A percentile compares a stretch with the other conserved stretches of the same genome.
Evolutionary conservation across 1,284 basidiomycete genomes (phyloP).

Genomic region (Tilletia horrida): DNA sequence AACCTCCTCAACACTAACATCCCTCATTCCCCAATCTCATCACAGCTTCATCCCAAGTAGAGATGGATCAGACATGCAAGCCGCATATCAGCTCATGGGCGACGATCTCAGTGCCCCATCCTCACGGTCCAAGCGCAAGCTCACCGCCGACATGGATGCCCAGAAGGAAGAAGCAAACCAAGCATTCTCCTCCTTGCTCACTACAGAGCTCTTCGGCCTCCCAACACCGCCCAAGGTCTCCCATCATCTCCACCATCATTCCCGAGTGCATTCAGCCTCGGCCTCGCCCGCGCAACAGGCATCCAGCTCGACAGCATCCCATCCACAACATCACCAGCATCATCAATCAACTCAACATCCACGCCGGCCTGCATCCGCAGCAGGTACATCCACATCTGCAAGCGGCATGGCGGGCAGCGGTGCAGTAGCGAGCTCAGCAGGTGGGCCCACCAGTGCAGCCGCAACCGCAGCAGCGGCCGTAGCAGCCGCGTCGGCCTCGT

Average conservation of each 20-base stretch:
- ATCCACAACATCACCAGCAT: not conserved
- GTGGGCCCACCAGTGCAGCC: not conserved
- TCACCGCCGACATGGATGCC: slow-evolving; percentile 43
- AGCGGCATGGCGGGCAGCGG: not conserved
- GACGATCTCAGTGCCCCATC: slow-evolving; percentile 52
- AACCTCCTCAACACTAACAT: not conserved
- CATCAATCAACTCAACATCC: not conserved
- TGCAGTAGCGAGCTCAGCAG: not conserved
- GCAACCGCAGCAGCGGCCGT: not conserved
- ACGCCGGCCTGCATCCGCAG: not conserved
- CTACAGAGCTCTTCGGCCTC: slow-evolving; percentile 59
- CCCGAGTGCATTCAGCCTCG: not conserved
- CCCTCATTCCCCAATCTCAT: not conserved
- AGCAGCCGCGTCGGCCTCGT: not conserved
- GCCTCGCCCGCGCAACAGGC: not conserved
- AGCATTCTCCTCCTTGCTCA: slow-evolving; percentile 60
- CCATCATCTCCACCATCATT: not conserved
- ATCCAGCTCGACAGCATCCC: not conserved
- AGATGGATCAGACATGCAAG: slow-evolving; percentile 59
- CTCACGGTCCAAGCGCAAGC: slow-evolving; percentile 40
- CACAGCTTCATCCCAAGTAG: slow-evolving; percentile 60
- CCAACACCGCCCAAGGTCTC: not conserved
- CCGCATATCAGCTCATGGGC: slow-evolving; percentile 59
- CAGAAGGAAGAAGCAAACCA: slow-evolving; percentile 59
- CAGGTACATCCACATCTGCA: not conserved